Base-by-base conservation (phyloP, 176 grass and related monocot genomes). In the Ensete glaucum region DNA sequence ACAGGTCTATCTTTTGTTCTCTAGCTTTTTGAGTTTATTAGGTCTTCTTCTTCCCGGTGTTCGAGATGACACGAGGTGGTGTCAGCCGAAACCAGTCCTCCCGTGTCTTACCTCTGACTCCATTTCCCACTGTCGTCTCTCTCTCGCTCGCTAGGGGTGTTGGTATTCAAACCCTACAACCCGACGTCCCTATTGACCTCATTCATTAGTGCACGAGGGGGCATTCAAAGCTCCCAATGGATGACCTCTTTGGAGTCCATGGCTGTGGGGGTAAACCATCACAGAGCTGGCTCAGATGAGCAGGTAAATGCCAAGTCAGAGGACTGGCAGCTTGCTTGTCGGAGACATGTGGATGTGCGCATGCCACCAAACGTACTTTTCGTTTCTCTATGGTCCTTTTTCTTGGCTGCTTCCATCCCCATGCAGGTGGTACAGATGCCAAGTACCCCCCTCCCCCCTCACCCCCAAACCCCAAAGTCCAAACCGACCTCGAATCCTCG, bases 51-150 rank as follows among this genome's bases (percentile, higher is more conserved):
- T 22, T 76, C 27, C 2, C 29, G 14, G 19, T 63, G 17, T 64
- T 64, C 74, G 19, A 76, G 74, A 76, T 64, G 27, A 29, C 74
- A 76, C 74, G 74, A 52, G 58, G 43, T 51, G 34, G 57, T 64
- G 74, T 76, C 74, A 76, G 74, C 29, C 43, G 3, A 2, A n/a
- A 14, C 57, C 29, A 51, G 11, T 34, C 57, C 43, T 22, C 58
- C 1, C 19, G 22, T 52, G 25, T 22, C 19, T 14, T 76, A 3
- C 19, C 54, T 62, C 56, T 60, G 9, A 14, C 26, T 62, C 73
- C 54, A 55, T 64, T 14, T 13, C 73, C 54, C 73, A n/a, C 9
- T 20, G 20, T 74, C 54, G 14, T 11, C 53, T 57, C 52, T 25
- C n/a, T 73, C 71, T 55, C 71, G 13, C n/a, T 73, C 19, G 1